Conservation (phyloP, 2,329 filamentous ascomycete species). For the Fusarium metavorans region DNA sequence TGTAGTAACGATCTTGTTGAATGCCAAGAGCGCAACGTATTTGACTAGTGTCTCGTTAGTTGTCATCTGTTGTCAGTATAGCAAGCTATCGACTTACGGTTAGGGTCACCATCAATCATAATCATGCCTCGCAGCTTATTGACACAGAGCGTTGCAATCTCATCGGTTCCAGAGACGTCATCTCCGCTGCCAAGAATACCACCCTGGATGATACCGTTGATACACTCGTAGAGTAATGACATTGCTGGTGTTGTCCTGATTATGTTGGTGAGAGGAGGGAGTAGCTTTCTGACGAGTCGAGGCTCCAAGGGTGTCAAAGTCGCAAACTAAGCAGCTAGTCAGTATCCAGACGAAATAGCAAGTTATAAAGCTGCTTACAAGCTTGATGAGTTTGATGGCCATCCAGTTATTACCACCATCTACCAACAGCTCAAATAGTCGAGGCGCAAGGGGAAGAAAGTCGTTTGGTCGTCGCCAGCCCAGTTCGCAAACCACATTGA, state of each 20-base stretch:
- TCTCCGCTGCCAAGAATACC: constrained; percentile 89
- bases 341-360: neutral
- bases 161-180: constrained; percentile 84
- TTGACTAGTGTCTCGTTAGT: constrained; percentile 72
- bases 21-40: constrained; percentile 95
- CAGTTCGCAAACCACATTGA: constrained; percentile 96
- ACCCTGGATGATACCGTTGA: constrained; percentile 97
- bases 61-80: neutral
- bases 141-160: constrained; percentile 92
- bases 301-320: constrained; percentile 94
- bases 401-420: constrained; percentile 99
- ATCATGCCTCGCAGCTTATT: constrained; percentile 95
- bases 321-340: constrained; percentile 77
- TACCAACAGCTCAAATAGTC: constrained; percentile 91
- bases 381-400: constrained; percentile 98
- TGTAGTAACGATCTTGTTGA: constrained; percentile 92
- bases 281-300: constrained; percentile 87
- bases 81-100: constrained; percentile 70
- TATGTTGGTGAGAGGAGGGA: constrained; percentile 90
- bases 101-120: constrained; percentile 91
- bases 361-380: constrained; percentile 64
- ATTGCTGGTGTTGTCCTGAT: constrained; percentile 96
- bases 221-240: constrained; percentile 98
- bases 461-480: constrained; percentile 95
- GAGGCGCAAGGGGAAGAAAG: constrained; percentile 90